Base-by-base conservation (phyloP, 805 yeast species). In the Torulaspora franciscae region DNA sequence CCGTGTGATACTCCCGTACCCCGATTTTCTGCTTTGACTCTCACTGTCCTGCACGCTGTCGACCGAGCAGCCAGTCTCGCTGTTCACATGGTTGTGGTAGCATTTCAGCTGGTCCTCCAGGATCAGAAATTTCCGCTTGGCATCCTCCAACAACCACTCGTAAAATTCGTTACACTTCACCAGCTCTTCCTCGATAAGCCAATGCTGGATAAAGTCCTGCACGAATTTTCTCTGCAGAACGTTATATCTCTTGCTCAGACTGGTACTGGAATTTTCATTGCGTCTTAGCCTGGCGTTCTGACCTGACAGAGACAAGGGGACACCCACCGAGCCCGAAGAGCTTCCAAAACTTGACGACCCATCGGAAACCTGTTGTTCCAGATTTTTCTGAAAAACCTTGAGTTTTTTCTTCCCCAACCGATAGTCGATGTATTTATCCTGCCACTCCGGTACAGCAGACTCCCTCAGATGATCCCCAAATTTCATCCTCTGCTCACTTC, bases 391-490 rank as follows among this genome's bases (percentile, higher is more conserved):
- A 37, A 49, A 54, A 26, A 67, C 65, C 7, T 56, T 70, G 40
- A 72, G 57, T 49, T 59, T 65, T 54, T 48, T 53, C 55, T 69
- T 71, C 26, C 77, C 72, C 35, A 65, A 60, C 54, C 80, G 80
- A 60, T 83, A 83, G 57, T 86, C 84, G 27, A 90, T 72, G 59
- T 90, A 90, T 57, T 81, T 81, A 43, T 79, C 82, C 57, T 79
- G 80, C 97, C 97, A 90, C 57, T 85, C 95, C 4, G 96, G 95
- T 45, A 85, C 84, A 10, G 74, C 70, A n/a, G 80, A 79, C 26
- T 79, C 82, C 34, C 69, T 71, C 34, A 80, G 66, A 40, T 81
- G 76, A 48, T 78, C 84, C n/a, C 77, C 83, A 58, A 81, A 81
- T 64, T 80, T 81, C 86, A 81, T 81, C 33, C 24, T 39, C 24